Evolutionary conservation across 2,329 filamentous ascomycete genomes (phyloP), one percentile per base, ranked within the genome.

Genomic region (Curvularia verruculosa): DNA sequence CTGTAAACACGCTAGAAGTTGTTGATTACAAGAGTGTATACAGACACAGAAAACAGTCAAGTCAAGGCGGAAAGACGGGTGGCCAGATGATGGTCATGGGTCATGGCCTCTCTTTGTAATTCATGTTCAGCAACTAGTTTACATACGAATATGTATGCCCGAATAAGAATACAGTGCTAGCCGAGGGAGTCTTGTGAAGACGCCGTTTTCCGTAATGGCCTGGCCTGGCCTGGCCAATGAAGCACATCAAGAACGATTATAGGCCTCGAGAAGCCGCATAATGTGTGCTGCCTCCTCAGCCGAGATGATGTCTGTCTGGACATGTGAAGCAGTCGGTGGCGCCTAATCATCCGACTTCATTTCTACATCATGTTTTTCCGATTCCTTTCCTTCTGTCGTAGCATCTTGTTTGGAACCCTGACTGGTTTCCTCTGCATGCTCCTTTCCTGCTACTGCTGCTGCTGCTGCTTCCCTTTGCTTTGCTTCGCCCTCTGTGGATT

Each of bases 401-500:
- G 49, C 28, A 7, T 37, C 49, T n/a, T n/a, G n/a, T n/a, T 49
- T 54, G 39, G 50, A 6, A 19, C 28, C 28, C 19, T 49, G 4
- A 1, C 9, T 34, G 5, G 10, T 36, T 2, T n/a, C 15, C 29
- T 47, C 50, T 6, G 34, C 21, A 1, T 31, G 13, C 1, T 54
- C 5, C 13, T 49, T 37, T n/a, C n/a, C n/a, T n/a, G n/a, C n/a
- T n/a, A n/a, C n/a, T n/a, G n/a, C n/a, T n/a, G n/a, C n/a, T n/a
- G n/a, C n/a, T 6, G 48, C 53, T 1, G 52, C 13, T n/a, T 19
- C 54, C 2, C 31, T 60, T 18, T 68, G 63, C 26, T 64, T 56
- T 64, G 68, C 67, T 13, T 63, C 65, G 47, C 71, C 65, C 15
- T 68, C 67, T 26, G 61, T 66, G 5, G 40, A 37, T 13, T 62